Base-by-base conservation (phyloP, 768 basidiomycete species). In the Amanita brunnescens region DNA sequence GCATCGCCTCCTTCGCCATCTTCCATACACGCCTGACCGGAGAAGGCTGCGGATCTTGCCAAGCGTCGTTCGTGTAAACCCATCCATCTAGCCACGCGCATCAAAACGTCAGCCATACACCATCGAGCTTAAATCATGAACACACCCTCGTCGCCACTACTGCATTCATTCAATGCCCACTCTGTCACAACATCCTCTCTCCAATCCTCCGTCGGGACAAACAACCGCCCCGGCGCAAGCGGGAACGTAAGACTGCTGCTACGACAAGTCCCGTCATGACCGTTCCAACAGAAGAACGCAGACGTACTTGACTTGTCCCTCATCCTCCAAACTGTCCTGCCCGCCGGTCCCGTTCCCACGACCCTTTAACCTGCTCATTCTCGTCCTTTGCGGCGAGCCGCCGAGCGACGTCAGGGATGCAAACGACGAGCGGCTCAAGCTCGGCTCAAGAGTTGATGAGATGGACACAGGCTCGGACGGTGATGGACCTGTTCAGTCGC, bases 211-310 rank as follows among this genome's bases (percentile, higher is more conserved):
- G 82, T 82, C 55, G 80, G 76, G 6, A 90, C 78, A 52, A 89
- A 91, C 1, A 70, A 61, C 87, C 87, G 90, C 0, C 82, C 83
- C 3, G 78, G 73, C 2, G 80, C 76, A n/a, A 91, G 79, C 6
- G 80, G 78, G 57, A 91, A 89, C 2, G 85, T 87, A 50, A 90
- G 73, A 71, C 86, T 86, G 65, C 87, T 91, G 72, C 82, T 87
- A 64, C 63, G 55, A 42, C 46, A 46, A 42, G 7, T 48, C 51
- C 58, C 32, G 60, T 55, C 44, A 51, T 46, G 52, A 24, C 30
- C 48, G 38, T 23, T 52, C 35, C 39, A 6, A 14, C 41, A 41
- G 9, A 29, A 41, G 12, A 23, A 29, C 26, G n/a, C 12, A 54
- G 12, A 69, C 79, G 61, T 60, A 88, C 87, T 83, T 86, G 52